Conservation (phyloP, 1,284 basidiomycete species). For the Microbotryum intermedium region DNA sequence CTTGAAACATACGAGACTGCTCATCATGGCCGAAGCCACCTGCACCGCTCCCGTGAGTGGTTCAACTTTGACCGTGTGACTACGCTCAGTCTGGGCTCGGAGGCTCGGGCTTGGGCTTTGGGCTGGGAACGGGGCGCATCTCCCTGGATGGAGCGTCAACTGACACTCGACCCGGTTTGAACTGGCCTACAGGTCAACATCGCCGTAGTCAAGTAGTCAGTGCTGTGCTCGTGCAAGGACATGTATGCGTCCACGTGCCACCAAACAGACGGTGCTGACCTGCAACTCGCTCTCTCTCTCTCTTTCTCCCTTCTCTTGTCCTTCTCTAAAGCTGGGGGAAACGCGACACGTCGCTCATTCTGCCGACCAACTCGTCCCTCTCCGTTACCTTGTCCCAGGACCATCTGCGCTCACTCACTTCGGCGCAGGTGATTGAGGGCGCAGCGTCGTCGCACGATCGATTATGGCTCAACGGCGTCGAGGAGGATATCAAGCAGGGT, state of each 20-base stretch:
- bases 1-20: no score
- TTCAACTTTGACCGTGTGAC: no score
- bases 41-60: slow-evolving; percentile 31
- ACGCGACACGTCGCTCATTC: slow-evolving; percentile 85
- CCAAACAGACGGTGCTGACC: neutral
- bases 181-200: slow-evolving; percentile 28
- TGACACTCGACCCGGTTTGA: neutral
- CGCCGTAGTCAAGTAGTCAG: slow-evolving; percentile 33
- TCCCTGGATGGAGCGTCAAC: no score
- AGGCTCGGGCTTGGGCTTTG: no score
- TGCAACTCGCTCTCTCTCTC: neutral
- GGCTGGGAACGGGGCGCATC: no score
- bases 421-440: slow-evolving; percentile 70
- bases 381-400: slow-evolving; percentile 96
- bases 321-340: slow-evolving; percentile 67
- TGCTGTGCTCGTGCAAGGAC: neutral
- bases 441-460: slow-evolving; percentile 50
- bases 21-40: slow-evolving; percentile 21
- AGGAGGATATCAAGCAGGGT: slow-evolving; percentile 21
- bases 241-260: neutral
- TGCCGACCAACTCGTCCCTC: slow-evolving; percentile 95
- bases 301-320: neutral
- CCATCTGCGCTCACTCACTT: slow-evolving; percentile 87
- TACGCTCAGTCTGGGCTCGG: no score
- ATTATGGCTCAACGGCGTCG: slow-evolving; percentile 60